These are phyloP conservation scores for Plasmodium sp. DNA, from an alignment of 169 alveolate species.

Conservation along the genomic window DNA sequence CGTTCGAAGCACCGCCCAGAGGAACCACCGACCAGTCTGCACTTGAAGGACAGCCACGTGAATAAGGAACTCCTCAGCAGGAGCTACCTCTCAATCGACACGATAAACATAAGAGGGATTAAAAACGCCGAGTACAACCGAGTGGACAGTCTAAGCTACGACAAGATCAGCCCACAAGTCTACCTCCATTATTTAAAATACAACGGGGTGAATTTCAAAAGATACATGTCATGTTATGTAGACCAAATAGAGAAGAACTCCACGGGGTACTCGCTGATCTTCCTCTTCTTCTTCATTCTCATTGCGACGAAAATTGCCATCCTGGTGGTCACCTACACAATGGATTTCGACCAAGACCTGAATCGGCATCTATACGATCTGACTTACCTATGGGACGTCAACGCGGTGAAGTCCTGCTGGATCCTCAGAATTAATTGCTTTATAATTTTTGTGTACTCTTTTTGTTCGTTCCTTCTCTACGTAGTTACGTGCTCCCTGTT, in stretches of 20 bases:
- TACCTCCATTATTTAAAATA: conserved; percentile 17
- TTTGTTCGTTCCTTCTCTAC: conserved; percentile 6
- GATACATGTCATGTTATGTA: conserved; percentile 31
- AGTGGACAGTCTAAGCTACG: neutral
- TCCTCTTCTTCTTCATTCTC: conserved; percentile 34
- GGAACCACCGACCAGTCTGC: neutral
- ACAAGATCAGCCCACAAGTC: neutral
- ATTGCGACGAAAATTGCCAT: conserved; percentile 53
- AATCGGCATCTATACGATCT: conserved; percentile 9
- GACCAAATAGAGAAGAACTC: conserved; percentile 38
- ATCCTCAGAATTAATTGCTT: conserved; percentile 12
- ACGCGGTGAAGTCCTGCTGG: neutral
- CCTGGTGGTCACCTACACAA: conserved; percentile 20
- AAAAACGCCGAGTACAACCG: neutral
- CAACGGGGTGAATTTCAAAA: conserved; percentile 34
- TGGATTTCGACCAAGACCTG: conserved; percentile 18
- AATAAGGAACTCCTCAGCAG: neutral
- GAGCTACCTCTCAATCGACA: neutral
- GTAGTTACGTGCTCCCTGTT: conserved; percentile 1
- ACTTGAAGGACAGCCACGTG: neutral
- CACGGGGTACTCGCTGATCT: neutral
- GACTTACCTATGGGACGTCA: conserved; percentile 5
- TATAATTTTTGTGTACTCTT: conserved; percentile 4
- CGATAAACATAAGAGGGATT: neutral
- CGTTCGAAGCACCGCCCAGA: neutral